Base-by-base conservation (phyloP, 495 filamentous ascomycete genomes). In the Zalerion maritima region DNA sequence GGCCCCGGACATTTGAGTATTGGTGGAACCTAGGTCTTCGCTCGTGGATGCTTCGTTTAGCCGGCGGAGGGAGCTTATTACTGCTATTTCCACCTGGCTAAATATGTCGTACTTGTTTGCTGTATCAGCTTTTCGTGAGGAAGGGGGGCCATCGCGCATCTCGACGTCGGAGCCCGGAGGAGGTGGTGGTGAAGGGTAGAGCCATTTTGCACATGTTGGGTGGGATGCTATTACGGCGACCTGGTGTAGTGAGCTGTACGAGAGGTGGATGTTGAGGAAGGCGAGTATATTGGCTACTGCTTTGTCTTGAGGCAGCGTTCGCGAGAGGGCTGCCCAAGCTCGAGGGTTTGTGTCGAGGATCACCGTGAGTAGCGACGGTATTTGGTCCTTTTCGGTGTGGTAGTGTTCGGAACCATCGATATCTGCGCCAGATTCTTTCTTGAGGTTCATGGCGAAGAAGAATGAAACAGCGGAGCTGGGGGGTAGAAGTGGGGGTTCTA, bases 31-130 rank as follows among this genome's bases (percentile, higher is more conserved):
- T 20, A 93, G 57, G 41, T 78, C 65, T 1, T 55, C 24, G 10
- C 62, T 42, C 5, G 60, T 64, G 0, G 86, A 93, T 13, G 62
- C 60, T 15, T 61, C 45, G 47, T 94, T 66, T 15, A 96, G 71
- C 0, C 55, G 35, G 3, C 69, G 69, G 18, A 96, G 63, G 35
- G 80, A 80, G 18, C 57, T 47, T 17, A 82, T 66, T 33, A 97
- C 68, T 38, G 73, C 72, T 26, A 75, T 57, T 42, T 97, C 87
- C 39, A 97, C 70, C 31, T 81, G 59, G 21, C 77, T 70, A 58
- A 96, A 97, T 8, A 82, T 81, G 1, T 81, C 79, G 57, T 87
- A 96, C 62, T 96, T 93, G 63, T 93, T 94, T 19, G 82, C 75
- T 3, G 59, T 58, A 45, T 75, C 64, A 28, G 57, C 36, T 40